Evolutionary conservation across 495 filamentous ascomycete species (phyloP).

Genomic region (Trichoderma erinaceum): DNA sequence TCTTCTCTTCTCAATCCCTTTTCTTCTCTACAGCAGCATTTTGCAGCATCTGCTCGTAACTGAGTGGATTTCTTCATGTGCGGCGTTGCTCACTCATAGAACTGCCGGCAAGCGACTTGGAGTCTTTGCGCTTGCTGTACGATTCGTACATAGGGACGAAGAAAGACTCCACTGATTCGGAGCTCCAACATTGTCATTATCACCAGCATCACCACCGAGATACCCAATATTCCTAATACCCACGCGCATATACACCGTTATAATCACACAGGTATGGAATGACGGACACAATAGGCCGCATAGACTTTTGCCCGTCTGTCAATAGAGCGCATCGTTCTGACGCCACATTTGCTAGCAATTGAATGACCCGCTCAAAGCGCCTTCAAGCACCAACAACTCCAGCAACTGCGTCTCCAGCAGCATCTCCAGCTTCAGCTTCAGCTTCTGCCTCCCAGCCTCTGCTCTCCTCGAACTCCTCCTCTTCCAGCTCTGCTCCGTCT

Average conservation of each 20-base stretch:
- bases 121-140: constrained; percentile 13
- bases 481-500: background rate
- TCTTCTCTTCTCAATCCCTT: background rate
- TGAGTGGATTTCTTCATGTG: constrained; percentile 2
- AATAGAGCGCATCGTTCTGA: background rate
- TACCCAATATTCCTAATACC: background rate
- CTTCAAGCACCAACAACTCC: background rate
- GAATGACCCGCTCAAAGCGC: background rate
- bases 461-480: background rate
- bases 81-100: background rate
- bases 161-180: background rate
- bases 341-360: constrained; percentile 3
- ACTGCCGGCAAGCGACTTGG: constrained; percentile 9
- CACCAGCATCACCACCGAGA: background rate
- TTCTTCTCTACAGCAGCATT: background rate
- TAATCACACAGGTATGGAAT: background rate
- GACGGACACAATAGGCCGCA: background rate
- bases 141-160: background rate
- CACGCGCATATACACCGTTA: background rate
- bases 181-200: background rate
- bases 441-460: background rate
- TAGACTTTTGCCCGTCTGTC: background rate
- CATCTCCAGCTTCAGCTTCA: background rate
- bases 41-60: background rate
- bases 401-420: background rate